phyloP scores from a whole-genome alignment of 176 grass and related monocot species.

The Puccinellia tenuiflora region DNA sequence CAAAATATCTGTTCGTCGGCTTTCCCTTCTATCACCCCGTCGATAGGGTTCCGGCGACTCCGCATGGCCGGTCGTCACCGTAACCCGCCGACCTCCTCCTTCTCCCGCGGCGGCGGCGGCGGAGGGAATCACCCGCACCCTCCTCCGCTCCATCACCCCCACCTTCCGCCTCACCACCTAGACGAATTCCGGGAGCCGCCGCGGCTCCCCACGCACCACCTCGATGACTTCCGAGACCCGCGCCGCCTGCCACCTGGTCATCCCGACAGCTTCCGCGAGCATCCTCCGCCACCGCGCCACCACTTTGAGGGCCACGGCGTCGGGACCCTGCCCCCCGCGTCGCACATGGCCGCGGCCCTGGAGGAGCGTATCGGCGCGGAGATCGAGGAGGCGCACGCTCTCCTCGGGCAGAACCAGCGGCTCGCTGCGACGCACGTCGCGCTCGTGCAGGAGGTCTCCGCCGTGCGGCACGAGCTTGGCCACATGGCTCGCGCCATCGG shows the following conservation, averaged over 20 bases:
- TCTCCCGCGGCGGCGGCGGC: slow-evolving; percentile 6
- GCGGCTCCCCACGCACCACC: slow-evolving; percentile 30
- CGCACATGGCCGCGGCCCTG: slow-evolving; percentile 45
- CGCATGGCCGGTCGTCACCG: slow-evolving; percentile 64
- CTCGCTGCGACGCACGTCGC: slow-evolving; percentile 93
- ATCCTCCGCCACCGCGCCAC: slow-evolving; percentile 12
- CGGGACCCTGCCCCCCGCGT: slow-evolving; percentile 26
- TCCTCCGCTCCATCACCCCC: slow-evolving; percentile 26
- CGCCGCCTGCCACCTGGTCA: slow-evolving; percentile 18
- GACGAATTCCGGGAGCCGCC: slow-evolving; percentile 42
- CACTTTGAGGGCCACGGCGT: slow-evolving; percentile 39
- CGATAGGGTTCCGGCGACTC: slow-evolving; percentile 42
- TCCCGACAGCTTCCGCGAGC: slow-evolving; percentile 37
- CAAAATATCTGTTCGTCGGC: background rate
- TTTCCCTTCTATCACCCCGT: background rate
- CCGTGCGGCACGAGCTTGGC: slow-evolving; percentile 62
- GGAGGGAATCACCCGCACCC: slow-evolving; percentile 25
- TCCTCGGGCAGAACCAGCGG: slow-evolving; percentile 87
- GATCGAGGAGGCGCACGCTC: slow-evolving; percentile 72
- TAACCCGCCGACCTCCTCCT: slow-evolving; percentile 21
- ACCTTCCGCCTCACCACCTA: slow-evolving; percentile 29
- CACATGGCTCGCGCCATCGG: slow-evolving; percentile 39
- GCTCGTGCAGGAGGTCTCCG: slow-evolving; percentile 82
- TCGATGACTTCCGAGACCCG: slow-evolving; percentile 39
- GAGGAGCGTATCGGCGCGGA: slow-evolving; percentile 83